Conservation (phyloP, 352 stramenopile genomes). For the Phytophthora aleatoria region DNA sequence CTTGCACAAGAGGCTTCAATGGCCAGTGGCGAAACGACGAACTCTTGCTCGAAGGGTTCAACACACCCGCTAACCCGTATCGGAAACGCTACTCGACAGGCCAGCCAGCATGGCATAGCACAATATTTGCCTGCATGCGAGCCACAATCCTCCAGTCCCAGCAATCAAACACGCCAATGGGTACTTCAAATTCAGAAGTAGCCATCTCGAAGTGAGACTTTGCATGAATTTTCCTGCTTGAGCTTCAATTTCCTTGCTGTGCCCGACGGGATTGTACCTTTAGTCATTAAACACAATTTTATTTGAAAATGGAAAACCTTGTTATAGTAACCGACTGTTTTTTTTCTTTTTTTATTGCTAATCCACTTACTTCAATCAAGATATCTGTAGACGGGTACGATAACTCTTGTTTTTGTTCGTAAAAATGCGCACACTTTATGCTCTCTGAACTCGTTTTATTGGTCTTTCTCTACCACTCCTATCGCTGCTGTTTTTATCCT, state of each 20-base stretch:
- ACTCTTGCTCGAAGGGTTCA: background rate
- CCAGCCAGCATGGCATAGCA: too few species aligned
- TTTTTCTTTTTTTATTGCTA: background rate
- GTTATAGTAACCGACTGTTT: constrained; percentile 3
- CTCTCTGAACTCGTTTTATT: background rate
- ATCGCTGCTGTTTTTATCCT: background rate
- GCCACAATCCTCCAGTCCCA: too few species aligned
- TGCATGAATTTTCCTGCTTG: constrained; percentile 15
- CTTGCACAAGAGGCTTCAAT: constrained; percentile 5
- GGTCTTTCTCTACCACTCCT: background rate
- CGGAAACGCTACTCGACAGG: background rate
- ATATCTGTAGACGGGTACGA: background rate
- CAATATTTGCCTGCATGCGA: background rate
- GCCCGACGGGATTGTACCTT: background rate
- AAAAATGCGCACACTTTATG: constrained; percentile 4
- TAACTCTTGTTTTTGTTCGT: background rate
- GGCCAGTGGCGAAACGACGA: constrained; percentile 10
- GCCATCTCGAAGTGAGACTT: constrained; percentile 12
- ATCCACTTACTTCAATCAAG: background rate
- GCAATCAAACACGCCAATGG: too few species aligned
- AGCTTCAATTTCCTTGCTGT: constrained; percentile 6
- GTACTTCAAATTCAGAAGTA: constrained; percentile 28
- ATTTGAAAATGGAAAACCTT: background rate
- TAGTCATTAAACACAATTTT: background rate
- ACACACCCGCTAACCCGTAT: background rate